These are phyloP conservation scores for Lentinula novae-zelandiae DNA, from an alignment of 1,284 basidiomycete species.

Conservation along the genomic window DNA sequence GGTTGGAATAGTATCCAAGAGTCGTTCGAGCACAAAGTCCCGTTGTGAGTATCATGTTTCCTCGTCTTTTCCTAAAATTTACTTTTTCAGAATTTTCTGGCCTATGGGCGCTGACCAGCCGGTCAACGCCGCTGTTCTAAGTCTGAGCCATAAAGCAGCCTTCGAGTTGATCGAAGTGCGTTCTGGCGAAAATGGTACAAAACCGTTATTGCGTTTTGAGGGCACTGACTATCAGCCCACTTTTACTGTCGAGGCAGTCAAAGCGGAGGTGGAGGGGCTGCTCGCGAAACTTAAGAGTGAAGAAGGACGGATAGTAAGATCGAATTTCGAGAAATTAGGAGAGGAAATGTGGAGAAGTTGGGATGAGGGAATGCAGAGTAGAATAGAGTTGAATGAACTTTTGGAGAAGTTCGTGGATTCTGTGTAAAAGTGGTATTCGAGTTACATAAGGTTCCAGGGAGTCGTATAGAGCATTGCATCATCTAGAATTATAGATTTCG, in stretches of 20 bases:
- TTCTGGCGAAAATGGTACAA: slow-evolving; percentile 12
- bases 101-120: slow-evolving; percentile 23
- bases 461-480: too few species aligned
- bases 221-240: slow-evolving; percentile 5
- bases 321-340: slow-evolving; percentile 7
- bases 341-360: slow-evolving; percentile 1
- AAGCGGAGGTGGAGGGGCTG: slow-evolving; percentile 7
- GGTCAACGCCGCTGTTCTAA: slow-evolving; percentile 15
- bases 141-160: slow-evolving; percentile 16
- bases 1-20: slow-evolving; percentile 19
- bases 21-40: slow-evolving; percentile 10
- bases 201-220: slow-evolving; percentile 11
- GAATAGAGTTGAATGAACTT: slow-evolving; percentile 1
- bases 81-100: slow-evolving; percentile 21
- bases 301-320: slow-evolving; percentile 10
- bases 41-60: slow-evolving; percentile 2
- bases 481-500: too few species aligned
- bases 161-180: slow-evolving; percentile 22
- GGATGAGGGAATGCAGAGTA: slow-evolving; percentile 10
- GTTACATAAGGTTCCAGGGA: too few species aligned
- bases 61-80: too few species aligned
- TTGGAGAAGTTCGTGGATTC: neutral
- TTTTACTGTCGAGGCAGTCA: slow-evolving; percentile 11
- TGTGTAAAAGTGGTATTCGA: too few species aligned
- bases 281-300: slow-evolving; percentile 6